These are phyloP conservation scores for Porcisia hertigi DNA, from an alignment of 208 protist species.

Conservation along the genomic window DNA sequence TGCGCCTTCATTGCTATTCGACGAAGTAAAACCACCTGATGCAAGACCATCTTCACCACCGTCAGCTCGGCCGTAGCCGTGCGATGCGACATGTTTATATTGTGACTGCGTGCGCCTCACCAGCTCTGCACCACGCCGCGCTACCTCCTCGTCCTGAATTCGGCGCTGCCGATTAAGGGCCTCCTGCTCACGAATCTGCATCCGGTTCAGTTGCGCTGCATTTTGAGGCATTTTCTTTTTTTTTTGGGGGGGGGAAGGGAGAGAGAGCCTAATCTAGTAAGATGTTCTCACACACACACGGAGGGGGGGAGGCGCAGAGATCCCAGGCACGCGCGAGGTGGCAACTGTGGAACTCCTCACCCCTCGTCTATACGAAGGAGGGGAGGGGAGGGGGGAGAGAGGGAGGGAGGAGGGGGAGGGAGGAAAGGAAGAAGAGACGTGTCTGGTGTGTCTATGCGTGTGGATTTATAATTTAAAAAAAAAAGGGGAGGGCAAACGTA, in stretches of 20 bases:
- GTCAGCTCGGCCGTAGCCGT: constrained; percentile 52
- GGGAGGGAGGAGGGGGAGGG: background rate
- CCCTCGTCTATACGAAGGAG: background rate
- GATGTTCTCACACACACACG: background rate
- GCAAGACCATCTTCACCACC: background rate
- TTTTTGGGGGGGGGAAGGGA: background rate
- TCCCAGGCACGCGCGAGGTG: background rate
- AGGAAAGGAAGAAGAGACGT: background rate
- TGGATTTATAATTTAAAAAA: too few relatives aligned
- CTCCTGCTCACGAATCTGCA: constrained; percentile 86
- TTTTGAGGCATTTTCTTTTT: constrained; percentile 42
- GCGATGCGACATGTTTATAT: constrained; percentile 62
- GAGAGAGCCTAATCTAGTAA: background rate
- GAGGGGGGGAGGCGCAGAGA: background rate
- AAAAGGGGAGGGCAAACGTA: too few relatives aligned
- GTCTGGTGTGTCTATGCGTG: background rate
- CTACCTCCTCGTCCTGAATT: constrained; percentile 44
- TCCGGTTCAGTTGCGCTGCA: constrained; percentile 69
- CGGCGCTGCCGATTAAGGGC: constrained; percentile 74
- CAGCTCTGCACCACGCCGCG: constrained; percentile 32
- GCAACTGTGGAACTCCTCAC: too few relatives aligned
- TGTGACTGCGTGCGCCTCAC: constrained; percentile 53
- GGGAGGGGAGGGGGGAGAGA: too few relatives aligned
- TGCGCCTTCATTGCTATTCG: background rate
- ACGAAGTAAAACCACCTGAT: background rate